Evolutionary conservation across 2,329 filamentous ascomycete genomes (phyloP).

Genomic region (Phialophora chinensis): DNA sequence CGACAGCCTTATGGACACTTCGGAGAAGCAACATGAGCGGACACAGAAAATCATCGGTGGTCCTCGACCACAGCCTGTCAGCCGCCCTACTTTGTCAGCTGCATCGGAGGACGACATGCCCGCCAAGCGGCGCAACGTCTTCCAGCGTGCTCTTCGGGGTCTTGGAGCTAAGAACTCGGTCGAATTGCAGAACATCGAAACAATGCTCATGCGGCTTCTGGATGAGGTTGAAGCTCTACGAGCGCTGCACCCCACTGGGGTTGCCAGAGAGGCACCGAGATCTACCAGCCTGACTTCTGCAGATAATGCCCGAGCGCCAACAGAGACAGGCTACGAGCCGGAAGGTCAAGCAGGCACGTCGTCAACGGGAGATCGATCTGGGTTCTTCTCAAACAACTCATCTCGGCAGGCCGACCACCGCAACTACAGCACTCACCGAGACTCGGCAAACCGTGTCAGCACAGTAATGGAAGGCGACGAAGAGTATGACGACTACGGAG

Average conservation of each 20-base stretch:
- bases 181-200: conserved; percentile 86
- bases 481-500: conserved; percentile 53
- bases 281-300: conserved; percentile 67
- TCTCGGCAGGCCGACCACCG: conserved; percentile 44
- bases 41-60: conserved; percentile 84
- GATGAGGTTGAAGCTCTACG: conserved; percentile 88
- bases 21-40: conserved; percentile 86
- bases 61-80: conserved; percentile 79
- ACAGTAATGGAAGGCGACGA: conserved; percentile 86
- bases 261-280: conserved; percentile 37
- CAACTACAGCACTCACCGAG: conserved; percentile 58
- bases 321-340: conserved; percentile 81
- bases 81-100: conserved; percentile 59
- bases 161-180: conserved; percentile 85
- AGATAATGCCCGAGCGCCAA: conserved; percentile 70
- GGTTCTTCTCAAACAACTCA: conserved; percentile 67
- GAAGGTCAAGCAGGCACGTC: conserved; percentile 80
- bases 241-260: conserved; percentile 55
- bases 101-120: conserved; percentile 64
- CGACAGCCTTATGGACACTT: conserved; percentile 82
- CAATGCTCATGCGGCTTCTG: conserved; percentile 89
- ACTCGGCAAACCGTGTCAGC: conserved; percentile 81
- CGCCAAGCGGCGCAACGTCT: conserved; percentile 89
- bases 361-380: conserved; percentile 72
- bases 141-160: conserved; percentile 89